Evolutionary conservation across 2,329 filamentous ascomycete species (phyloP).

Genomic region (Paecilomyces sp.): DNA sequence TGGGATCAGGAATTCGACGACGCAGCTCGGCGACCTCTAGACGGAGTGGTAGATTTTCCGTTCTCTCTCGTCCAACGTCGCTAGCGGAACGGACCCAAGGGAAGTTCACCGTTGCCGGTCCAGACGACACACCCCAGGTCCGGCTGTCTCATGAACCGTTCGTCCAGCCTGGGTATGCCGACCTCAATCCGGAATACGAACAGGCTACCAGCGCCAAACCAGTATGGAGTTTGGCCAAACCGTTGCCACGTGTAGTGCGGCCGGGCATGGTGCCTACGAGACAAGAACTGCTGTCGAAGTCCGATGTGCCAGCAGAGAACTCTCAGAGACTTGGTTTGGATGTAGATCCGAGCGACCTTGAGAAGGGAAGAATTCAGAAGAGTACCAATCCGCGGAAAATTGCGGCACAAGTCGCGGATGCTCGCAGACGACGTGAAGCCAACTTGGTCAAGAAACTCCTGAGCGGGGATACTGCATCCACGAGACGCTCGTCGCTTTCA

Average conservation of each 20-base stretch:
- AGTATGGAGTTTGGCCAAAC: conserved; percentile 49
- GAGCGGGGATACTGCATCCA: conserved; percentile 16
- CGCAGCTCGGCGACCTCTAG: neutral
- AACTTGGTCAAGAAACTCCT: conserved; percentile 31
- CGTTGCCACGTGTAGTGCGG: conserved; percentile 47
- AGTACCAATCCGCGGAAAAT: conserved; percentile 32
- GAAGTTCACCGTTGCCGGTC: conserved; percentile 24
- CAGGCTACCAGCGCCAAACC: conserved; percentile 43
- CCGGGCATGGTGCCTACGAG: conserved; percentile 46
- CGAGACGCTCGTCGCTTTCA: conserved; percentile 8
- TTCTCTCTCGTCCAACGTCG: neutral
- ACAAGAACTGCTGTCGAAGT: conserved; percentile 27
- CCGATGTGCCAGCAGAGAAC: conserved; percentile 22
- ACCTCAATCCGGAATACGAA: conserved; percentile 50
- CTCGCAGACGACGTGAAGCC: conserved; percentile 31
- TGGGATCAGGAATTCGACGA: neutral
- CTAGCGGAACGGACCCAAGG: conserved; percentile 15
- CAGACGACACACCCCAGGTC: conserved; percentile 23
- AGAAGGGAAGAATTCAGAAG: conserved; percentile 35
- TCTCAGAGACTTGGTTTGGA: conserved; percentile 27
- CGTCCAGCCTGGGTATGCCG: conserved; percentile 47
- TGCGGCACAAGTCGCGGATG: conserved; percentile 40
- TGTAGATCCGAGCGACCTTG: conserved; percentile 35
- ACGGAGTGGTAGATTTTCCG: neutral
- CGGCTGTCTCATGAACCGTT: conserved; percentile 34